Conservation (phyloP, 768 basidiomycete species). For the Nidula microcarpa region DNA sequence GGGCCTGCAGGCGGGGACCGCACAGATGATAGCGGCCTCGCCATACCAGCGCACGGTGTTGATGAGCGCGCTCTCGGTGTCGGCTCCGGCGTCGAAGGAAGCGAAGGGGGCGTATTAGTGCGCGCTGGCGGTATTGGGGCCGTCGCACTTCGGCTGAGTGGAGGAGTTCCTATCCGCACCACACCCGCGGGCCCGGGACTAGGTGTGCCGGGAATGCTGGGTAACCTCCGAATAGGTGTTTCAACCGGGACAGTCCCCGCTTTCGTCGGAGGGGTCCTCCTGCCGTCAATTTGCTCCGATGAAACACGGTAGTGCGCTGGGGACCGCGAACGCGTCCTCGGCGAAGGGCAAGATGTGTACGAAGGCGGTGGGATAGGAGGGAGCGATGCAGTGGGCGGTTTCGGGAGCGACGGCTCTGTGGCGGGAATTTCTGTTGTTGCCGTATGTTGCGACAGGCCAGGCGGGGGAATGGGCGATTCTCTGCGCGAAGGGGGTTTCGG, state of each 20-base stretch:
- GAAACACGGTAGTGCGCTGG: neutral
- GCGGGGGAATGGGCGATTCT: neutral
- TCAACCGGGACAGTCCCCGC: neutral
- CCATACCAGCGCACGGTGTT: neutral
- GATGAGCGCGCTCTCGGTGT: slow-evolving; percentile 1
- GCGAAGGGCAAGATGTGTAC: neutral
- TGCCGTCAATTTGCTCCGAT: neutral
- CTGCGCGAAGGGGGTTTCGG: neutral
- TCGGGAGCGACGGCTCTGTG: too few relatives aligned
- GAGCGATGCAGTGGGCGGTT: neutral
- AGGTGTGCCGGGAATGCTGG: slow-evolving; percentile 12
- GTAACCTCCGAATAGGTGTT: slow-evolving; percentile 12
- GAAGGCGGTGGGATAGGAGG: neutral
- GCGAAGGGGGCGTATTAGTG: neutral
- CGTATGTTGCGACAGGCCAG: neutral
- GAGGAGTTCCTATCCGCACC: neutral
- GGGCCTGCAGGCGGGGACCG: slow-evolving; percentile 20
- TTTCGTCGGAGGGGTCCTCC: neutral
- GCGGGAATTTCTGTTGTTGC: neutral
- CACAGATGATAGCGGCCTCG: slow-evolving; percentile 5
- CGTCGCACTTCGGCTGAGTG: neutral
- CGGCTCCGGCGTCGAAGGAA: slow-evolving; percentile 1
- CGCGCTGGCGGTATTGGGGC: neutral
- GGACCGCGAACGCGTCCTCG: neutral
- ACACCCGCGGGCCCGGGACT: neutral